A percentile compares a stretch with the other conserved stretches of the same genome.
phyloP scores from a whole-genome alignment of 2,329 filamentous ascomycete genomes.

The Diaporthe batatas region DNA sequence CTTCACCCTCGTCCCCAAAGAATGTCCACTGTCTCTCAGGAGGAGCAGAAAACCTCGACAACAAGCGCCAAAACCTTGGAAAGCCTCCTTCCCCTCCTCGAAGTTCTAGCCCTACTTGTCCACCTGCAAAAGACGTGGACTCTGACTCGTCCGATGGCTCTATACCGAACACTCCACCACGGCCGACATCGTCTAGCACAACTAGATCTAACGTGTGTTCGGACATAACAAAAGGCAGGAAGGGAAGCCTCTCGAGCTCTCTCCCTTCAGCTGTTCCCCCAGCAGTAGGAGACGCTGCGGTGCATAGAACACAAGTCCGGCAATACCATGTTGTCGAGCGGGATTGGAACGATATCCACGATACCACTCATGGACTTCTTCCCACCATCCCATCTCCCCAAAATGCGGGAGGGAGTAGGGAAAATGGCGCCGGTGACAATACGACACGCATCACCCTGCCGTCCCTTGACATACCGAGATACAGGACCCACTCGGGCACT shows the following conservation, averaged over 20 bases:
- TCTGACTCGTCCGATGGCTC: conserved; percentile 8
- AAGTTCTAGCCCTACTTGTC: conserved; percentile 14
- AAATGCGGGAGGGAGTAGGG: neutral
- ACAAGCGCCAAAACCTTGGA: conserved; percentile 8
- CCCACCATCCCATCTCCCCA: neutral
- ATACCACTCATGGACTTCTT: neutral
- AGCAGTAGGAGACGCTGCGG: neutral
- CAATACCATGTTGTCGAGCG: neutral
- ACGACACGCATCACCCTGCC: neutral
- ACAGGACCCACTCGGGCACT: neutral
- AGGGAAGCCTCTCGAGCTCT: neutral
- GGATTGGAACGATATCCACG: neutral
- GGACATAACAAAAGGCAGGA: neutral
- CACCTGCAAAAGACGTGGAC: neutral
- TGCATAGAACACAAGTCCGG: neutral
- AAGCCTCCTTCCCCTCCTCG: conserved; percentile 2
- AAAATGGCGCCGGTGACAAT: neutral
- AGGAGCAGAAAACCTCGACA: conserved; percentile 3
- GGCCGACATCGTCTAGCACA: neutral
- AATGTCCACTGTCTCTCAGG: conserved; percentile 29
- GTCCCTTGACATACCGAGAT: neutral
- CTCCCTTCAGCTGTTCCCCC: neutral
- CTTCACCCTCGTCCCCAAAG: conserved; percentile 5
- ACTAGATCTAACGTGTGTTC: neutral
- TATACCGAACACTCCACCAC: conserved; percentile 5